Evolutionary conservation across 1,139 yeast genomes (phyloP), one percentile per base, ranked within the genome.

Genomic region (Suhomyces kunorum): DNA sequence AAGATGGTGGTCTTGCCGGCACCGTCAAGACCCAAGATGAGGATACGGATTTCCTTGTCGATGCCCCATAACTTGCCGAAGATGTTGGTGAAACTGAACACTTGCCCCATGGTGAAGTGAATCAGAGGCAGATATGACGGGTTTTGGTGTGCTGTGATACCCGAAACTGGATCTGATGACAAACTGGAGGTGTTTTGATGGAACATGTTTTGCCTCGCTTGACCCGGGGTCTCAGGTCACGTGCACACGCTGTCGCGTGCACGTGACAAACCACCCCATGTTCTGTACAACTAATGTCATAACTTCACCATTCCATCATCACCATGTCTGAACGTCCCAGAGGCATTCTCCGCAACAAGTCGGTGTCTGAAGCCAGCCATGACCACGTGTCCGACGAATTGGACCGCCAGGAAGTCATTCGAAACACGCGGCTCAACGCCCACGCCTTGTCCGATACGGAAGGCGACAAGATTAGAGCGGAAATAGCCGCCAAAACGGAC

Each of bases 1-100:
- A 92, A 74, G 45, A 92, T 90, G 8, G 98, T 92, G 34, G 98
- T 92, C 62, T 92, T 92, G 39, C 98, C 98, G 3, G 98, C 98
- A 68, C 98, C 98, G 64, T 92, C 98, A 46, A 92, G 71, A 5
- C 98, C 98, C 41, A 92, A 73, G 53, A 92, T 92, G 49, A 92
- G 77, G 43, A 92, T 89, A 52, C 98, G 78, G 57, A 90, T 84
- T 65, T 92, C 98, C 64, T 88, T 88, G 55, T 83, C 84, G 39
- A 83, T 78, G 24, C 95, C 95, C 95, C 97, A 92, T 40, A 92
- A 73, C 56, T 81, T 80, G 42, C 89, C 83, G 61, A 90, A 88
- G 56, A 92, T 80, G 48, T 85, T 81, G 35, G 72, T 60, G 52
- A 71, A 72, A 61, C 96, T 88, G 66, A 92, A 83, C 27, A 82